Conservation (phyloP, 129 eudicot species). For the Centella asiatica region DNA sequence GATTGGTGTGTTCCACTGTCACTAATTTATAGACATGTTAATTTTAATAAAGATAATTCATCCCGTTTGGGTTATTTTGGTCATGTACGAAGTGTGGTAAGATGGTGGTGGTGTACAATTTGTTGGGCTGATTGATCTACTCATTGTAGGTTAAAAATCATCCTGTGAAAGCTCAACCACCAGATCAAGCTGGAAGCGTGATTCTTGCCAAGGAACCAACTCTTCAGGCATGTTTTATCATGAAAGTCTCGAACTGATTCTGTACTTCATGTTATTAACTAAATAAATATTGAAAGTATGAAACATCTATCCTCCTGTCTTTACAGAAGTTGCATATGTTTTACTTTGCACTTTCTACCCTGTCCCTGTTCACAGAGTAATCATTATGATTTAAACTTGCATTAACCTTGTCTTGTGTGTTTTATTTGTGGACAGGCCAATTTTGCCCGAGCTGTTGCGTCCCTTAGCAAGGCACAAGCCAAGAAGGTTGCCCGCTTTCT, state of each 20-base stretch:
- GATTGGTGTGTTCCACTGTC: no score
- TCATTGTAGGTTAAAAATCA: constrained; percentile 59
- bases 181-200: constrained; percentile 80
- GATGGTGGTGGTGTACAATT: neutral
- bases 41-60: neutral
- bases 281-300: no score
- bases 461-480: constrained; percentile 93
- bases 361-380: neutral
- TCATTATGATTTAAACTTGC: neutral
- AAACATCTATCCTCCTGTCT: neutral
- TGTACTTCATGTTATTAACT: neutral
- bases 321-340: no score
- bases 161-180: constrained; percentile 91
- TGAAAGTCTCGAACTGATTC: neutral
- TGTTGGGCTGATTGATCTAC: constrained; percentile 1
- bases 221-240: constrained; percentile 47
- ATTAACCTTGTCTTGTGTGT: neutral
- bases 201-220: constrained; percentile 83
- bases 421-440: constrained; percentile 44
- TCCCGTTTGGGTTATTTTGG: neutral
- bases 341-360: no score
- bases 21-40: no score
- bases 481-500: constrained; percentile 95
- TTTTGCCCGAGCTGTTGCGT: constrained; percentile 82
- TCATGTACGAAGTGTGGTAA: neutral